Evolutionary conservation across 768 basidiomycete species (phyloP).

Genomic region (Hygrocybe coccinea): DNA sequence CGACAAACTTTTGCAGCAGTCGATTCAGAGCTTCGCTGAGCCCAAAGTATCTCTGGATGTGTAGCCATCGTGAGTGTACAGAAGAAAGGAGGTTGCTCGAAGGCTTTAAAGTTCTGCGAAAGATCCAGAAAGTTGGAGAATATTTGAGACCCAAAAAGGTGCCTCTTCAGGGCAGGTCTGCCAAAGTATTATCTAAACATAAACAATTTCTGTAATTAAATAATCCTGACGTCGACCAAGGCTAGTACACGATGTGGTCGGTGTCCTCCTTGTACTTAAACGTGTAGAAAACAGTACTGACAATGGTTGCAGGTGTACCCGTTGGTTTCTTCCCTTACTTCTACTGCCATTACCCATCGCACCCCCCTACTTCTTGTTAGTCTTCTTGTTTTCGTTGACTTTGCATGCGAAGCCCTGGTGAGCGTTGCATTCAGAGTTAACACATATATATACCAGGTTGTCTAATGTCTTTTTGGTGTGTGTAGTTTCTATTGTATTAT

Average conservation of each 20-base stretch:
- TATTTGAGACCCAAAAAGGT: too few species aligned
- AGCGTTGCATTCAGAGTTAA: constrained; percentile 23
- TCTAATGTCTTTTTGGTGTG: background rate
- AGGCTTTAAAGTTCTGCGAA: constrained; percentile 28
- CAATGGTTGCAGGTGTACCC: constrained; percentile 3
- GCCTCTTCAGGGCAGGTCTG: constrained; percentile 13
- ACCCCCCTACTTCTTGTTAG: constrained; percentile 69
- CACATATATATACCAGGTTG: too few species aligned
- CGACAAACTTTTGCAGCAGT: constrained; percentile 61
- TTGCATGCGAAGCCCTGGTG: constrained; percentile 84
- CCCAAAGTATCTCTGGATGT: constrained; percentile 93
- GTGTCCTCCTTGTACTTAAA: background rate
- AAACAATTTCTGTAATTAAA: too few species aligned
- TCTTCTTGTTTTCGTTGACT: constrained; percentile 72
- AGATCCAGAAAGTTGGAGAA: constrained; percentile 36
- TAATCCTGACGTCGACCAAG: too few species aligned
- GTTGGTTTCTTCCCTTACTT: constrained; percentile 74
- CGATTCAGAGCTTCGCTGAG: constrained; percentile 75
- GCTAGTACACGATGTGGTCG: constrained; percentile 5
- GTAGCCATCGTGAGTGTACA: constrained; percentile 36
- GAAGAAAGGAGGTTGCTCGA: constrained; percentile 20
- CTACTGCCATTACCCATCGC: constrained; percentile 76
- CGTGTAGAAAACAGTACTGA: background rate
- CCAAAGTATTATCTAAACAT: too few species aligned
- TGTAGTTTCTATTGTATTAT: constrained; percentile 82